Evolutionary conservation across 352 stramenopile species (phyloP), one percentile per base, ranked within the genome.

Genomic region (Achlya hypogyna): DNA sequence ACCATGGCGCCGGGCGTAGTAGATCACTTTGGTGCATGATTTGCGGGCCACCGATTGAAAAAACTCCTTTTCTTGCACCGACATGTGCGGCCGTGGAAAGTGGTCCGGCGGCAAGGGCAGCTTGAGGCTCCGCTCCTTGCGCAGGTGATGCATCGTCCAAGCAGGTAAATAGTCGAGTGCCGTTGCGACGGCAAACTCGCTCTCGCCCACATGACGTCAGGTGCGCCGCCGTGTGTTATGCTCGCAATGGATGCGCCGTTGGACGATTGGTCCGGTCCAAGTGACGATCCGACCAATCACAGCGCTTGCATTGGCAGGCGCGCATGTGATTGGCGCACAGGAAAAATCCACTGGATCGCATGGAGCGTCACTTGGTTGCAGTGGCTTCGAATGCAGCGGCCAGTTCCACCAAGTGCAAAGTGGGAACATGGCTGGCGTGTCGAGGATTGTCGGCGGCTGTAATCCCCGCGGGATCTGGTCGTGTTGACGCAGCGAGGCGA

Each of bases 1-100:
- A 63, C 80, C 80, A 0, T 72, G 49, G 10, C 75, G 78, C 38
- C 85, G 76, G 58, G 85, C 89, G 66, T 91, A 93, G 53, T 89
- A 91, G 23, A 93, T 82, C 9, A 93, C 85, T 64, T 93, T 84
- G 70, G 91, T 93, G 68, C 85, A 93, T 6, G 60, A 67, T 22
- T 67, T 67, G 28, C 60, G 45, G 9, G 60, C 60, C 32, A 67
- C 60, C 51, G 60, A 67, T 20, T 67, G 51, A 49, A 67, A 67
- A 23, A 67, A 67, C 20, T 59, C 60, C 14, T 49, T 53, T 42
- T 67, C 60, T 10, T 59, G 29, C 18, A 49, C 6, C 25, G 60
- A 43, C 20, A 67, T 49, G 42, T 67, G 22, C 12, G 60, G 60
- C 3, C 18, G 22, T 18, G 42, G 42, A 59, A 67, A 67, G 35